Base-by-base conservation (phyloP, 192 early-diverging fungal genomes). In the Coemansia sp. region DNA sequence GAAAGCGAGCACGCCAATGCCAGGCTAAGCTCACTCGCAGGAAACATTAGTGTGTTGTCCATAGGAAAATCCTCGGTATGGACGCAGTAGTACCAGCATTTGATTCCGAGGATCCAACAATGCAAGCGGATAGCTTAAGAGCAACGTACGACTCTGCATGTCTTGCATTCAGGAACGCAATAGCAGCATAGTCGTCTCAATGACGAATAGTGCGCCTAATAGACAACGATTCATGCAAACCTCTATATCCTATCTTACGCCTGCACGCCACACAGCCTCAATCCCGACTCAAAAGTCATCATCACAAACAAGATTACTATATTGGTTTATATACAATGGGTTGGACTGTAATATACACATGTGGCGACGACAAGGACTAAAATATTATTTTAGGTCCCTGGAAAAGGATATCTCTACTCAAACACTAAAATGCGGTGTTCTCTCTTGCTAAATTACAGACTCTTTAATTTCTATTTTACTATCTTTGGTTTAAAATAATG, bases 161-260 rank as follows among this genome's bases (percentile, higher is more conserved):
- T 4, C 90, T 74, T 33, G 76, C 55, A 63, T 98, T 95, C 27
- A 27, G 27, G 27, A 31, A 97, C 62, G 39, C 96, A 76, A 98
- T 92, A 2, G 89, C 88, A 0, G 95, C 93, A 76, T 92, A 95
- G 75, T 98, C 95, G 52, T 87, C 70, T 38, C 85, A 85, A 76
- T 98, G 97, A 13, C 95, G 89, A 65, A 98, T 96, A 5, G 95
- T 95, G 15, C 95, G 86, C 6, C 95, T 95, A 62, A 94, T 93
- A 3, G 89, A 90, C 38, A 97, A 73, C 41, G 15, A 43, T 43
- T 43, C 15, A 43, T 38, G 9, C 3, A 38, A 38, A 6, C 9
- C 36, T 36, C 36, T 36, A 36, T 36, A 5, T 36, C 36, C 5
- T 36, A 36, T 36, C 36, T 36, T 50, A 20, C 10, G 20, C 0